A percentile compares a stretch with the other conserved stretches of the same genome.
phyloP scores from a whole-genome alignment of 2,329 filamentous ascomycete genomes.

The Diaporthe nobilis region DNA sequence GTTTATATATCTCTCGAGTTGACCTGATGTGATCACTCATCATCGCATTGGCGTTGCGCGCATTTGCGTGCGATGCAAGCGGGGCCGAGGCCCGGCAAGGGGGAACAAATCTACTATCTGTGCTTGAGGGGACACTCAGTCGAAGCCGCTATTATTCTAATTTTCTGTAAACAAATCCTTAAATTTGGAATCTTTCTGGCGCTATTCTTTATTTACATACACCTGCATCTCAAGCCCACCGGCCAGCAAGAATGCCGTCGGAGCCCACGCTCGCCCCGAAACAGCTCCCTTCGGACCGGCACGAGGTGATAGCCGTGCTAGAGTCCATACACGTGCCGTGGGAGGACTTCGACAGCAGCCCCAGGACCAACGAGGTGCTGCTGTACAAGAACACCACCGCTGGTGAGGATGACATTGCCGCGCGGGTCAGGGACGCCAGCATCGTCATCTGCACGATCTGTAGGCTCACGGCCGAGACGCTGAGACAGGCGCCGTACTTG shows the following conservation, averaged over 20 bases:
- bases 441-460: conserved; percentile 47
- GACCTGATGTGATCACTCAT: not conserved
- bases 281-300: conserved; percentile 29
- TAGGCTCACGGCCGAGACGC: conserved; percentile 42
- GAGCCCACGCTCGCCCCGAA: conserved; percentile 31
- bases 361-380: conserved; percentile 36
- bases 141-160: not conserved
- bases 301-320: conserved; percentile 41
- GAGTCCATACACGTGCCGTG: conserved; percentile 40
- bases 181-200: too few species aligned
- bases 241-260: conserved; percentile 11
- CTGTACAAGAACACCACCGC: conserved; percentile 38
- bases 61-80: conserved; percentile 27
- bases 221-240: not conserved
- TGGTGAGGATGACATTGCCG: conserved; percentile 35
- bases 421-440: conserved; percentile 46
- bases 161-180: not conserved
- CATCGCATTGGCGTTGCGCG: conserved; percentile 33
- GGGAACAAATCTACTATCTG: not conserved
- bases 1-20: not conserved
- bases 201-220: accelerated
- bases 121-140: not conserved
- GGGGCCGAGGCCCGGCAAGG: not conserved
- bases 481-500: conserved; percentile 45
- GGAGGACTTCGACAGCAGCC: conserved; percentile 30